Evolutionary conservation across 2,329 filamentous ascomycete species (phyloP).

Genomic region (Phaeosphaeria sp.): DNA sequence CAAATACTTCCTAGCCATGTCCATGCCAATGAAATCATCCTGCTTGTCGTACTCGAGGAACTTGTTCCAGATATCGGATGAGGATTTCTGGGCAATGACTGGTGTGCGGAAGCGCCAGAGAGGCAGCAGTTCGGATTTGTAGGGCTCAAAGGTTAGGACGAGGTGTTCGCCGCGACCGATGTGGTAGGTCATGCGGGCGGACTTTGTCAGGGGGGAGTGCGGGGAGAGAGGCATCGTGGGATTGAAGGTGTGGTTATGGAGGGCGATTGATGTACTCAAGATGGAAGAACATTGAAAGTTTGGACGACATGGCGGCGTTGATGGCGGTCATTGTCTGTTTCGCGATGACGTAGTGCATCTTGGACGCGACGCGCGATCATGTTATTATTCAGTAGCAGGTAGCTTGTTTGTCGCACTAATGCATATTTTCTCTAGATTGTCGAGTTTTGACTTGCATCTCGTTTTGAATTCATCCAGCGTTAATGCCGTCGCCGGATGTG

Average conservation of each 20-base stretch:
- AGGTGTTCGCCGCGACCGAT: conserved; percentile 68
- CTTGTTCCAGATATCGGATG: conserved; percentile 55
- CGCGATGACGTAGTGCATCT: conserved; percentile 29
- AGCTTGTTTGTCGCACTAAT: neutral
- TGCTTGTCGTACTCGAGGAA: conserved; percentile 61
- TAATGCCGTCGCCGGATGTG: too few relatives aligned
- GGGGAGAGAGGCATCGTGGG: conserved; percentile 15
- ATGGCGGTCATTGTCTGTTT: neutral
- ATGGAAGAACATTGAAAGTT: neutral
- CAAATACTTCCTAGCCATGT: conserved; percentile 69
- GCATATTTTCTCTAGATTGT: neutral
- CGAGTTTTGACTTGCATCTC: neutral
- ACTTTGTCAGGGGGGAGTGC: conserved; percentile 33
- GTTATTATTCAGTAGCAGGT: conserved; percentile 3
- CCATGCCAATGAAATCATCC: conserved; percentile 68
- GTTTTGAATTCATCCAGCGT: too few relatives aligned
- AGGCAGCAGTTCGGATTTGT: conserved; percentile 66
- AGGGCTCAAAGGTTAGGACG: conserved; percentile 69
- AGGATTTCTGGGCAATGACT: conserved; percentile 59
- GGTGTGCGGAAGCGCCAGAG: conserved; percentile 66
- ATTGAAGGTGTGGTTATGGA: too few relatives aligned
- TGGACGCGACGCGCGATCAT: conserved; percentile 20
- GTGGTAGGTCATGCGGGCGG: conserved; percentile 59
- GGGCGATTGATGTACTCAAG: neutral
- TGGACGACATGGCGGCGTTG: neutral